phyloP scores from a whole-genome alignment of 805 yeast genomes.

The Candida sakaeoensis region DNA sequence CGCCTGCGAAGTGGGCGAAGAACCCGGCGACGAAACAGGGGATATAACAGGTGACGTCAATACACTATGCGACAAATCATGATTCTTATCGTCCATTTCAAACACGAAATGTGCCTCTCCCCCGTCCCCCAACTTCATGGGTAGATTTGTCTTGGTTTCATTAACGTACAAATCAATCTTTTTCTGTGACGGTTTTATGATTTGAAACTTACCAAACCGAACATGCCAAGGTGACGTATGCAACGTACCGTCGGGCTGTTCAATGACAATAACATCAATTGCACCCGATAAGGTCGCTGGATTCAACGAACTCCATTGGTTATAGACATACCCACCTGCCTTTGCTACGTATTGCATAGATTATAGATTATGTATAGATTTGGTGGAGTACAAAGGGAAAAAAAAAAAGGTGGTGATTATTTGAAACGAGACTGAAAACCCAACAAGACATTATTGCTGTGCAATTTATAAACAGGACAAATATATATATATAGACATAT shows the following conservation, averaged over 20 bases:
- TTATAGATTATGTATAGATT: not conserved
- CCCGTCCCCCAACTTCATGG: slow-evolving; percentile 96
- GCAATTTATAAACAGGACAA: not conserved
- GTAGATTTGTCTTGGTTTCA: slow-evolving; percentile 73
- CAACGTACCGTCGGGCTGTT: slow-evolving; percentile 75
- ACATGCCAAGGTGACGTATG: slow-evolving; percentile 97
- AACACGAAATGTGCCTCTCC: slow-evolving; percentile 98
- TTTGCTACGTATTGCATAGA: slow-evolving; percentile 94
- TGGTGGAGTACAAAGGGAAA: not conserved
- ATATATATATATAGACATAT: too few relatives aligned
- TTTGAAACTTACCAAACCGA: slow-evolving; percentile 90
- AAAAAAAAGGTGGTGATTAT: not conserved
- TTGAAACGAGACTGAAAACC: not conserved
- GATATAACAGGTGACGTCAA: slow-evolving; percentile 84
- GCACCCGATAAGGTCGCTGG: slow-evolving; percentile 97
- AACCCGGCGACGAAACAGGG: slow-evolving; percentile 60
- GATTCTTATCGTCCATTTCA: slow-evolving; percentile 59
- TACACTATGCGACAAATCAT: slow-evolving; percentile 64
- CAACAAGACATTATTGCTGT: not conserved
- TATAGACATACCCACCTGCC: slow-evolving; percentile 91
- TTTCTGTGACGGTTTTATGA: slow-evolving; percentile 91
- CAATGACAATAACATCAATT: slow-evolving; percentile 92
- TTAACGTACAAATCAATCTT: slow-evolving; percentile 87
- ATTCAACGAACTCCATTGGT: slow-evolving; percentile 94
- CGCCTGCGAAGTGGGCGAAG: slow-evolving; percentile 19